Evolutionary conservation across 2,329 filamentous ascomycete species (phyloP).

Genomic region (Cladophialophora chaetospira): DNA sequence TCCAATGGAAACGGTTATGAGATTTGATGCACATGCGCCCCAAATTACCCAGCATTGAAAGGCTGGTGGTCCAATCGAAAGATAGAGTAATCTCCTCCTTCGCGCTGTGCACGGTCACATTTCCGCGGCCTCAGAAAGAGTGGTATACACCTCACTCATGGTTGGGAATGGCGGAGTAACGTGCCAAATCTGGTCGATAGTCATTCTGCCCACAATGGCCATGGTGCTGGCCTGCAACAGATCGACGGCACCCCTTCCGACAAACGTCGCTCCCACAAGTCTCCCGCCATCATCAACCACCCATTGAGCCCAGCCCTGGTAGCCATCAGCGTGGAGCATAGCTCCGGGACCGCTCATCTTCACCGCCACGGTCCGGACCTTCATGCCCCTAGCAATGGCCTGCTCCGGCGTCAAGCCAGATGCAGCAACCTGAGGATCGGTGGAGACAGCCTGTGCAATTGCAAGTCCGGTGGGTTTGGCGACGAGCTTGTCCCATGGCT

Average conservation of each 20-base stretch:
- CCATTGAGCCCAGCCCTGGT: constrained; percentile 25
- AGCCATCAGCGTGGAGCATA: constrained; percentile 14
- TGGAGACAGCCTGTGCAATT: constrained; percentile 17
- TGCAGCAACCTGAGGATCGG: constrained; percentile 13
- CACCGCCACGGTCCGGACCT: constrained; percentile 2
- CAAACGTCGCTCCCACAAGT: constrained; percentile 23
- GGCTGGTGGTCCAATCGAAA: no score
- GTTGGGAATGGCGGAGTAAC: constrained; percentile 18
- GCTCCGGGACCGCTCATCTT: constrained; percentile 10
- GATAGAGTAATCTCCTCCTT: no score
- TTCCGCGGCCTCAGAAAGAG: neutral
- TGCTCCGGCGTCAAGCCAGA: constrained; percentile 15
- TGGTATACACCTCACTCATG: constrained; percentile 8
- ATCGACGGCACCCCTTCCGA: constrained; percentile 17
- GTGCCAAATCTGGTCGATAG: constrained; percentile 14
- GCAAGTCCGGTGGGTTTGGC: constrained; percentile 13
- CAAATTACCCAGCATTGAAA: no score
- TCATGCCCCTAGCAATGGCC: constrained; percentile 13
- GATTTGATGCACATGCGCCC: neutral
- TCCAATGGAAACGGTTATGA: neutral
- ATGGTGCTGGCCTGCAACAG: constrained; percentile 21
- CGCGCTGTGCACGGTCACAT: no score
- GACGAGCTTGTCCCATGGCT: constrained; percentile 10
- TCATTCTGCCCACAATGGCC: constrained; percentile 17
- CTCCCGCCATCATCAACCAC: constrained; percentile 16